These are phyloP conservation scores for Amaranthus hypochondriacus DNA, from an alignment of 148 eudicot genomes.

Conservation along the genomic window DNA sequence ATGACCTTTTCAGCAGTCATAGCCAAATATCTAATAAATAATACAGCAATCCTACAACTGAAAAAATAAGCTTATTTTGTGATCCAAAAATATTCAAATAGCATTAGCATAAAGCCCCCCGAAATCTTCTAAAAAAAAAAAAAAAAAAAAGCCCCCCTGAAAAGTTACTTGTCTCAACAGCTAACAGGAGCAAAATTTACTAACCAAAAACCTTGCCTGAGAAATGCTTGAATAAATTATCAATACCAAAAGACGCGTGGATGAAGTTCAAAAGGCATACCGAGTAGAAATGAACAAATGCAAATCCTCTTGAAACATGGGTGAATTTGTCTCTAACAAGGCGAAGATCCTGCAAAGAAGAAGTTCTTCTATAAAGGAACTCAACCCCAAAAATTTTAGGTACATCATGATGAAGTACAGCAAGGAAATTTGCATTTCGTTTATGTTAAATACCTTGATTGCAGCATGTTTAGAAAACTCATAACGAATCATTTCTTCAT, in stretches of 20 bases:
- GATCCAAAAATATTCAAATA: no score
- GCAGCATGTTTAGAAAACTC: conserved; percentile 98
- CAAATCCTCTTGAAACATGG: conserved; percentile 96
- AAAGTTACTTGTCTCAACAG: neutral
- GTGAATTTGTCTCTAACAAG: conserved; percentile 97
- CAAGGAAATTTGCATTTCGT: conserved; percentile 10
- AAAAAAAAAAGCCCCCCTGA: neutral
- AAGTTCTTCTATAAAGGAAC: neutral
- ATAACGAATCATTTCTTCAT: conserved; percentile 98
- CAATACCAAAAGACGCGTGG: neutral
- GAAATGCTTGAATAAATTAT: neutral
- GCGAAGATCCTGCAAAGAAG: conserved; percentile 80
- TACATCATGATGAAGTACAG: neutral
- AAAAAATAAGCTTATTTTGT: no score
- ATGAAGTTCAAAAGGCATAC: conserved; percentile 36
- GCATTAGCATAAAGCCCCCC: neutral
- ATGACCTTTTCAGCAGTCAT: conserved; percentile 2
- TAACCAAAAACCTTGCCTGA: neutral
- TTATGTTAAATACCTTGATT: conserved; percentile 52
- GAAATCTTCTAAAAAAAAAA: neutral
- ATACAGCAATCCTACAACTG: no score
- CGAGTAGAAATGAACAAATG: conserved; percentile 81
- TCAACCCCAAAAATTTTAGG: neutral
- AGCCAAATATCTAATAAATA: neutral
- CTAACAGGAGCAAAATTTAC: neutral